A percentile compares a stretch with the other conserved stretches of the same genome.
Conservation (phyloP, 495 filamentous ascomycete species). For the Neurospora tetraspora region DNA sequence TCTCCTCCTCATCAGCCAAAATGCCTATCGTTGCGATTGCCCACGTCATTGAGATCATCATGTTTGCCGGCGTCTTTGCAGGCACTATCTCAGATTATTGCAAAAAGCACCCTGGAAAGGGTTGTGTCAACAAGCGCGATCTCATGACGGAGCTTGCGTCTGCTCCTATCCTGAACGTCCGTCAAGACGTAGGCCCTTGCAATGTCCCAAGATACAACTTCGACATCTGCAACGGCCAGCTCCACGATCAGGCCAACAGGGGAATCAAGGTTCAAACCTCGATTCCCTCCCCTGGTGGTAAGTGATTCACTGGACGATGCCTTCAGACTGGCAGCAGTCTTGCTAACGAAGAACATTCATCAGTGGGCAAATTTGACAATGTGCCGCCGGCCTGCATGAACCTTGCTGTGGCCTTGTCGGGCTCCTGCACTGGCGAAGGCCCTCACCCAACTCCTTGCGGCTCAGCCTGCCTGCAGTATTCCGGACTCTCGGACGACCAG, state of each 20-base stretch:
- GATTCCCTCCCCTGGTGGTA: conserved; percentile 2
- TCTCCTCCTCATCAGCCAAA: neutral
- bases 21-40: neutral
- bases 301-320: neutral
- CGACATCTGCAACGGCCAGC: conserved; percentile 2
- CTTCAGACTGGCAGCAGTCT: neutral
- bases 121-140: conserved; percentile 4
- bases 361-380: conserved; percentile 9
- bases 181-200: conserved; percentile 7
- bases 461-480: conserved; percentile 10
- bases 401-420: conserved; percentile 6
- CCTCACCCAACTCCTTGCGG: conserved; percentile 12
- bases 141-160: neutral
- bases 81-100: neutral
- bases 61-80: neutral
- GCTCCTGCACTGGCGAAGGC: conserved; percentile 5
- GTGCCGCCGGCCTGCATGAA: conserved; percentile 16
- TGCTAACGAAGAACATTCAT: neutral
- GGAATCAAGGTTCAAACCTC: conserved; percentile 1
- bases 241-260: conserved; percentile 1
- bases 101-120: neutral
- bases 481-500: conserved; percentile 7
- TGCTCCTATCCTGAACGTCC: neutral
- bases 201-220: conserved; percentile 11
- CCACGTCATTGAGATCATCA: neutral